A percentile compares a stretch with the other conserved stretches of the same genome.
Evolutionary conservation across 345 rosid species (phyloP).

Genomic region (Eutrema heterophyllum): DNA sequence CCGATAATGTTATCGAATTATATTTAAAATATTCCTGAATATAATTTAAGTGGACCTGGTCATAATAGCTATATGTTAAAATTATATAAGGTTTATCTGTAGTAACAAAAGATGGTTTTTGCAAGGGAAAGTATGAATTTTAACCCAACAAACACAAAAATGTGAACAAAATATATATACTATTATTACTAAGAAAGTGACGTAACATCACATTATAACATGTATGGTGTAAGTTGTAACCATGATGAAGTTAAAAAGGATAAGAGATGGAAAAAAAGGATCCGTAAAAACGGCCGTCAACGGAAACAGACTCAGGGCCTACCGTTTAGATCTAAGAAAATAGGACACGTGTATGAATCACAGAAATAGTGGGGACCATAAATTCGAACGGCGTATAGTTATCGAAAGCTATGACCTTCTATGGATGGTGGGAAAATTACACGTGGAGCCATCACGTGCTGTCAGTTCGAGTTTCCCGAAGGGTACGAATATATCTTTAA

Average conservation of each 20-base stretch:
- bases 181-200: constrained; percentile 4
- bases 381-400: constrained; percentile 18
- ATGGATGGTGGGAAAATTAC: background rate
- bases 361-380: constrained; percentile 26
- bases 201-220: constrained; percentile 9
- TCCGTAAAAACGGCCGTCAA: constrained; percentile 31
- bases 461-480: constrained; percentile 31
- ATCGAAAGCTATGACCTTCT: constrained; percentile 13
- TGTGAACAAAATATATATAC: background rate
- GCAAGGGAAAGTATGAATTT: background rate
- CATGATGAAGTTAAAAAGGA: constrained; percentile 15
- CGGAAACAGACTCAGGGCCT: constrained; percentile 8
- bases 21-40: no score
- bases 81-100: no score
- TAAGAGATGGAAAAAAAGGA: background rate
- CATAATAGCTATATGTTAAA: no score
- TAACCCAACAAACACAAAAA: background rate
- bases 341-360: constrained; percentile 33
- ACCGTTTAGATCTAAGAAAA: constrained; percentile 3
- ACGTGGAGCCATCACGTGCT: constrained; percentile 30
- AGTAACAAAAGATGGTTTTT: background rate
- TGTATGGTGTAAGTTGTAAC: background rate
- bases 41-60: no score
- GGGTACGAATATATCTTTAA: constrained; percentile 16
- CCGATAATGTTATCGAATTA: no score